Base-by-base conservation (phyloP, 495 filamentous ascomycete species). In the Staphylotrichum tortipilum region DNA sequence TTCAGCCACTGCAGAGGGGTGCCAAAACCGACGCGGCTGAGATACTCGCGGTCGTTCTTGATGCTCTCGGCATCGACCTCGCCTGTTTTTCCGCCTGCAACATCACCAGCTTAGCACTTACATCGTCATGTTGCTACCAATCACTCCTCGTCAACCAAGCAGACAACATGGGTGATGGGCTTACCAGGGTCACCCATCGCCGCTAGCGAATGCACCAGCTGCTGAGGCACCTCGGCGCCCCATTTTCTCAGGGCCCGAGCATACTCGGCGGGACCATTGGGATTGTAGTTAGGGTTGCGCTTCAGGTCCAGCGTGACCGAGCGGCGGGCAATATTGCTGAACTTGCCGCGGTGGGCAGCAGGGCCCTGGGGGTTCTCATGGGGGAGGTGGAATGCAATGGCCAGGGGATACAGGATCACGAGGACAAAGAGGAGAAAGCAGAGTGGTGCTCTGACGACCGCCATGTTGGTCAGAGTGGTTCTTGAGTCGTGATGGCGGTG, bases 1-100 rank as follows among this genome's bases (percentile, higher is more conserved):
- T 61, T 76, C 47, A 89, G 50, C 17, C 61, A 77, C 68, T 89
- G 85, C 2, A 73, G 70, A 21, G 86, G 85, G 1, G 78, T 84
- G 19, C 86, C 86, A 56, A 89, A 82, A 1, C 67, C 60, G 37
- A 89, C 74, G 15, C 72, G 67, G 29, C 75, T 79, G 23, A 89
- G 70, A 56, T 84, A 89, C 60, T 79, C 62, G 19, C 78, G 72
- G 60, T 89, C 85, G 28, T 47, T 7, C 5, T 12, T 43, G 10
- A 58, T 28, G 12, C 50, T 51, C 12, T 15, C 33, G n/a, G 61
- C 57, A 9, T 17, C 24, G n/a, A 54, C 47, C 18, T 33, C 38
- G 29, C 61, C 58, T 10, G n/a, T n/a, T n/a, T n/a, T n/a, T n/a
- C n/a, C n/a, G n/a, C n/a, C n/a, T n/a, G n/a, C n/a, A n/a, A n/a